A percentile compares a stretch with the other conserved stretches of the same genome.
Conservation (phyloP, 805 yeast species). For the Danielia oregonensis region DNA sequence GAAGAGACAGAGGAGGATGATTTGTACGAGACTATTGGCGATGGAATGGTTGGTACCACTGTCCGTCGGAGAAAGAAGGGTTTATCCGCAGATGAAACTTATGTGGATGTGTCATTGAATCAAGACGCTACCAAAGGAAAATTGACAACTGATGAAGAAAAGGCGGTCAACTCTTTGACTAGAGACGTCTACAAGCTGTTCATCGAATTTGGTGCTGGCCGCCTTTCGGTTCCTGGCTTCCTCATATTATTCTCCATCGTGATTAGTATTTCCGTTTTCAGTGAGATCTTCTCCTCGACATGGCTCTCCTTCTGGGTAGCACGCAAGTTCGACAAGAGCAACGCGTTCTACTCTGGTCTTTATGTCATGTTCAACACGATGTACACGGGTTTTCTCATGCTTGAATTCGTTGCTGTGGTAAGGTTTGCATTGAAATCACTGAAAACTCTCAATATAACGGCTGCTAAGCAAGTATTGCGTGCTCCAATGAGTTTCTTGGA, state of each 20-base stretch:
- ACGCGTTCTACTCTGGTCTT: conserved; percentile 26
- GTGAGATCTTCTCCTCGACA: conserved; percentile 17
- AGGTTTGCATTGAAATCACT: too few relatives aligned
- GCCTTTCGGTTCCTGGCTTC: conserved; percentile 3
- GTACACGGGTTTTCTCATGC: conserved; percentile 48
- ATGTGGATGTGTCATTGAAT: too few relatives aligned
- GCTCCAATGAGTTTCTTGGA: conserved; percentile 24
- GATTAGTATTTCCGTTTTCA: conserved; percentile 6
- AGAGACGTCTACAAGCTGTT: conserved; percentile 1
- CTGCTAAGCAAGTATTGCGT: conserved; percentile 12
- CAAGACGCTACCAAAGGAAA: conserved; percentile 3
- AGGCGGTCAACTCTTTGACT: conserved; percentile 4
- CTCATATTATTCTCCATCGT: background rate
- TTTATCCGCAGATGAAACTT: background rate
- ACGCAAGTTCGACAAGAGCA: conserved; percentile 17
- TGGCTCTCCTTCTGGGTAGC: conserved; percentile 24
- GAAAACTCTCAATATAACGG: conserved; percentile 26
- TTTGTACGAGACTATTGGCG: conserved; percentile 16
- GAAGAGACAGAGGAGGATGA: conserved; percentile 6
- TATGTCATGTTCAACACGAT: conserved; percentile 17
- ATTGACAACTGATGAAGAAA: conserved; percentile 3
- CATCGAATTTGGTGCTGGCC: conserved; percentile 4
- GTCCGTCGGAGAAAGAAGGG: conserved; percentile 11
- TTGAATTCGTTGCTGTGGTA: conserved; percentile 24
- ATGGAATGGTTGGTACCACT: conserved; percentile 10